Evolutionary conservation across 495 filamentous ascomycete genomes (phyloP), one percentile per base, ranked within the genome.

Genomic region (Penicillium psychrofluorescens): DNA sequence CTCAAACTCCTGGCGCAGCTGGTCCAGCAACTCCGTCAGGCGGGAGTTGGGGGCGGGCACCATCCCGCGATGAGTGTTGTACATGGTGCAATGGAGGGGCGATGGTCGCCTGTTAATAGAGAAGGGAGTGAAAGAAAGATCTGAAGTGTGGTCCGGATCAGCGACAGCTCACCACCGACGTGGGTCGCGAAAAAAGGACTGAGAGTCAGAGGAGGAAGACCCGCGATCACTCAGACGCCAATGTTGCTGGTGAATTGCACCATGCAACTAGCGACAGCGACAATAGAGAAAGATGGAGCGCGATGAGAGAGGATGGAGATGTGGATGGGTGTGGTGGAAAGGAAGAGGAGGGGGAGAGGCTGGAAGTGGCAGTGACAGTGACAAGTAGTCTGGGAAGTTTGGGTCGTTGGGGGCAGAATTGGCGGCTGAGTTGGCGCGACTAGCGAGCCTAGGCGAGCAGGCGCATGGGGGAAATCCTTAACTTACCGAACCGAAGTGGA

Each of bases 1-100:
- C 44, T 96, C 92, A 54, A 95, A 98, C 65, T 98, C 92, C 60
- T 75, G 70, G 52, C 94, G 82, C 50, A 98, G 79, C 53, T 89
- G 82, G 35, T 96, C 91, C 55, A 98, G 72, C 50, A 96, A 77
- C 71, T 98, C 92, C 50, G 80, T 88, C 51, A 97, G 71, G 43
- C 92, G 90, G 53, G 76, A 75, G 71, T 81, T 83, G 54, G 84
- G 76, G 50, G 71, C 76, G 51, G 79, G 80, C 55, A 83, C 84
- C 75, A 95, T 81, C 53, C 84, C 85, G 61, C 89, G 87, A 72
- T 90, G 88, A 48, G 84, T 74, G 69, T 84, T 88, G 63, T 97
- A 95, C 90, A 98, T 95, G 46, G 74, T 65, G 64, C 27, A 8
- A 8, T 35, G 33, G n/a, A 51, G 12, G 16, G n/a, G 39, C 12